These are phyloP conservation scores for Yamadazyma sp. DNA, from an alignment of 805 yeast species.

Conservation along the genomic window DNA sequence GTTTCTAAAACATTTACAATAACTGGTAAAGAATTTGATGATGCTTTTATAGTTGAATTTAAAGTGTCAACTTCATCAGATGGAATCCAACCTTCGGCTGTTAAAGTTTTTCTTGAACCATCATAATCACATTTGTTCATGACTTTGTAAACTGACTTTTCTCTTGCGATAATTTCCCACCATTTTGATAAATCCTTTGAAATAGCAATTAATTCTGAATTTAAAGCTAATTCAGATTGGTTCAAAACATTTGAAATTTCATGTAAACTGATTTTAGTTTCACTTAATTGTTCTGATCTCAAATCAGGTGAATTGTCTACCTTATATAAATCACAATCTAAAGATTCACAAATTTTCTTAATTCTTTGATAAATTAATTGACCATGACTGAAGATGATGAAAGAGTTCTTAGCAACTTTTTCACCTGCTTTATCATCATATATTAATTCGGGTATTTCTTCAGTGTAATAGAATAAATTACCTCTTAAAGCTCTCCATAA, in stretches of 20 bases:
- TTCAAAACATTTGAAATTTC: constrained; percentile 35
- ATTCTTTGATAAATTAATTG: constrained; percentile 66
- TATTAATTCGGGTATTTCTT: constrained; percentile 67
- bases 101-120: constrained; percentile 76
- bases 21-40: constrained; percentile 56
- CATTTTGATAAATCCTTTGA: constrained; percentile 74
- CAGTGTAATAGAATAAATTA: constrained; percentile 73
- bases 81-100: constrained; percentile 98
- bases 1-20: constrained; percentile 62
- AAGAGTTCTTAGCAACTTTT: constrained; percentile 70
- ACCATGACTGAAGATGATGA: constrained; percentile 92
- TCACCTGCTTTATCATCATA: constrained; percentile 58
- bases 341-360: constrained; percentile 80
- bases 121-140: constrained; percentile 80
- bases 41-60: constrained; percentile 61
- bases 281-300: constrained; percentile 29
- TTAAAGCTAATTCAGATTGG: constrained; percentile 55
- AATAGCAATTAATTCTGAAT: constrained; percentile 74
- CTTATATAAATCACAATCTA: constrained; percentile 75
- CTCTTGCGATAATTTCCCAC: constrained; percentile 62
- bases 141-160: constrained; percentile 76
- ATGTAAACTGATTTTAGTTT: constrained; percentile 23
- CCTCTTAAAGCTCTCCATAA: constrained; percentile 94
- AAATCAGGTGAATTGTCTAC: constrained; percentile 42
- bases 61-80: constrained; percentile 67